Evolutionary conservation across 75 land plant species (phyloP), one percentile per base, ranked within the genome.

Genomic region (Isoetes taiwanensis): DNA sequence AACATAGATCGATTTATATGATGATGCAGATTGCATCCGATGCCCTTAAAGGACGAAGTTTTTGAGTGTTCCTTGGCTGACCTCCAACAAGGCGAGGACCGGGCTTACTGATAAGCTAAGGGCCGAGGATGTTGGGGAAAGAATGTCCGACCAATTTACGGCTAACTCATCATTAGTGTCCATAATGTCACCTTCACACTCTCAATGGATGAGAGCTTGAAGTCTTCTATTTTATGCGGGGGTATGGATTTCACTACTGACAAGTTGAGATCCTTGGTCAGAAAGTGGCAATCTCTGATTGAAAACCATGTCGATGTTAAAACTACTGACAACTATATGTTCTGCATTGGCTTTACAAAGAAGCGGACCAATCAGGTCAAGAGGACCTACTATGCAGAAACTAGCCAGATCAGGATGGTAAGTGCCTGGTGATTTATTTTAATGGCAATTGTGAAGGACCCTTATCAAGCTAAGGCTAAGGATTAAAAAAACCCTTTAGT

Each of bases 161-260:
- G 50, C 25, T 46, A 6, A 46, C n/a, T n/a, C n/a, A n/a, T n/a
- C n/a, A n/a, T n/a, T n/a, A n/a, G n/a, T n/a, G n/a, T n/a, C n/a
- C n/a, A n/a, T n/a, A 23, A n/a, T n/a, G n/a, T n/a, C n/a, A n/a
- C n/a, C n/a, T n/a, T n/a, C n/a, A n/a, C n/a, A n/a, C n/a, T n/a
- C n/a, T n/a, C n/a, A n/a, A n/a, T n/a, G n/a, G n/a, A n/a, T n/a
- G n/a, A n/a, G n/a, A n/a, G 19, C 50, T 6, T 16, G 8, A 19
- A 19, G 16, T 9, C 14, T 37, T 37, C 14, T 14, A 37, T 37
- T 9, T n/a, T 46, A 6, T 3, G 16, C 25, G 8, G 25, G 50
- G 50, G 50, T 19, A 46, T 46, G 50, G 50, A 46, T 23, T 46
- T 46, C 50, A 46, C 50, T 16, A 46, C 50, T n/a, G 50, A 46